Base-by-base conservation (phyloP, 164 flowering plant genomes). In the Taxillus chinensis region DNA sequence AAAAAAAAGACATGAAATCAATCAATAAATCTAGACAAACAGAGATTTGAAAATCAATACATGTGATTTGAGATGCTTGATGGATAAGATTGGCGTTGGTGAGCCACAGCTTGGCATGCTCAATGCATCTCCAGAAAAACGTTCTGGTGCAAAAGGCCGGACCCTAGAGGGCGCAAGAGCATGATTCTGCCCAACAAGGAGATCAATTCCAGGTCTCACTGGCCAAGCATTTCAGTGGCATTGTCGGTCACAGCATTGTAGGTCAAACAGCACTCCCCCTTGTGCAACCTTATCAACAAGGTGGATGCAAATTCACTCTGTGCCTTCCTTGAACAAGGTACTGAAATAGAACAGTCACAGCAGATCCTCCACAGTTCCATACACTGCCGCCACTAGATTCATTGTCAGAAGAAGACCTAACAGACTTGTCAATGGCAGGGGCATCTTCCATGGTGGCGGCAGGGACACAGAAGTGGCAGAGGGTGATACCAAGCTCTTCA, bases 231-330 rank as follows among this genome's bases (percentile, higher is more conserved):
- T 78, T 86, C 95, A 5, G 86, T 79, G 6, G 85, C 98, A 59
- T 95, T 98, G 57, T 95, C 99, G 0, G 98, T 87, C 4, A 95
- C 96, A 42, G 82, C 83, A 70, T 95, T 98, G 53, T 91, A 95
- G 50, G 90, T 87, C 75, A 95, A 76, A 70, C 99, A 95, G 65
- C 96, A 91, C 0, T 82, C 83, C 9, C 99, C 63, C 79, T 91
- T 98, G 61, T 83, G 96, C 3, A 84, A 83, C 73, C 86, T 74
- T 0, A 90, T 87, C 61, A 89, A 70, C 93, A 87, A 80, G 16
- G 80, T 87, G 12, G 86, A 75, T 5, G 84, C 73, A 72, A 77
- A 92, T 53, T 89, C 98, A 41, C 70, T 78, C 75, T 86, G 92
- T 5, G 80, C 71, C 77, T 78, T 87, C 40, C 86, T 89, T 96